phyloP scores from a whole-genome alignment of 805 yeast genomes.

The Spathaspora boniae region DNA sequence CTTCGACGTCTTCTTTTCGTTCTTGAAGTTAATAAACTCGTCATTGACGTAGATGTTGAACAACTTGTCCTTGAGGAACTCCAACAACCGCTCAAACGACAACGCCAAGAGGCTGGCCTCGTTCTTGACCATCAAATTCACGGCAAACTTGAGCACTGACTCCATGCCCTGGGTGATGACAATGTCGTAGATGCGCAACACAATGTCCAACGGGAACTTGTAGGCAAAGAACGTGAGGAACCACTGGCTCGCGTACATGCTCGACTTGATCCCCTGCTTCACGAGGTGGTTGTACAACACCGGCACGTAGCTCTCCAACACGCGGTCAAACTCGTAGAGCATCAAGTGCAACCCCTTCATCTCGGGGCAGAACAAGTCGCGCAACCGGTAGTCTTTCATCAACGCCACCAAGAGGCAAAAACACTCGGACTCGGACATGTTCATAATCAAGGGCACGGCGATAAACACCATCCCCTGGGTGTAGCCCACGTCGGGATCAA shows the following conservation, averaged over 20 bases:
- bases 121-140: conserved; percentile 73
- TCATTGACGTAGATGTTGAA: conserved; percentile 64
- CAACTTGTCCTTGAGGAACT: conserved; percentile 73
- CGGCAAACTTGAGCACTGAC: conserved; percentile 77
- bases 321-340: conserved; percentile 86
- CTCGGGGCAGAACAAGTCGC: conserved; percentile 76
- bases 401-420: conserved; percentile 76
- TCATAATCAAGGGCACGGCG: conserved; percentile 77
- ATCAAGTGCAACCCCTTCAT: conserved; percentile 90
- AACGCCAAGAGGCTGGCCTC: conserved; percentile 54
- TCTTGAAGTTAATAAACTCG: conserved; percentile 23
- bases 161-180: conserved; percentile 90
- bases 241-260: conserved; percentile 99
- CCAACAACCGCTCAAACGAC: conserved; percentile 72
- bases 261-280: conserved; percentile 83
- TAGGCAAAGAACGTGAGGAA: conserved; percentile 92
- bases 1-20: conserved; percentile 8
- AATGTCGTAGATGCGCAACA: conserved; percentile 81
- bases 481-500: conserved; percentile 92
- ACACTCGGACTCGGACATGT: conserved; percentile 79
- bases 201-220: conserved; percentile 87
- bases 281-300: conserved; percentile 67
- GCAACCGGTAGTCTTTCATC: conserved; percentile 81
- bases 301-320: conserved; percentile 76
- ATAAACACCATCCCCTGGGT: conserved; percentile 98